These are phyloP conservation scores for Lentinula novae-zelandiae DNA, from an alignment of 1,284 basidiomycete genomes.

Conservation along the genomic window DNA sequence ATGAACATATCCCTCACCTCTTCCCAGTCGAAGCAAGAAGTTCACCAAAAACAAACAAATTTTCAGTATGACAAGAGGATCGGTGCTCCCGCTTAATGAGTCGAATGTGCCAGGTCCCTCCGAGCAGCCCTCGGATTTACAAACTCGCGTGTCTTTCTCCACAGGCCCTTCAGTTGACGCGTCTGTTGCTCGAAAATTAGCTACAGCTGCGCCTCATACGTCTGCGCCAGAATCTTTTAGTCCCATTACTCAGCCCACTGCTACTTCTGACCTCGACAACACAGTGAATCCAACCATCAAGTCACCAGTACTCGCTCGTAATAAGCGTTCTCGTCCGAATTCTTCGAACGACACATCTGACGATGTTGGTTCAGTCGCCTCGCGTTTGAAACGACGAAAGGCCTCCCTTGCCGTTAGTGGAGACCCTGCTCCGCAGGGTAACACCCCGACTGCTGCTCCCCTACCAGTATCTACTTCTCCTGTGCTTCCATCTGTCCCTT, in stretches of 20 bases:
- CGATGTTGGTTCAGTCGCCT: neutral
- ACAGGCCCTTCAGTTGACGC: neutral
- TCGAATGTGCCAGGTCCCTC: neutral
- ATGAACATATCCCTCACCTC: neutral
- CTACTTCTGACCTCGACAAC: too few relatives aligned
- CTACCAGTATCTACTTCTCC: neutral
- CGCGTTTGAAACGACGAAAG: neutral
- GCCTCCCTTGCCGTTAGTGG: neutral
- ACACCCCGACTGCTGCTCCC: neutral
- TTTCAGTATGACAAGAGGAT: neutral
- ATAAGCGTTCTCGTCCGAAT: neutral
- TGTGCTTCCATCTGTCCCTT: neutral
- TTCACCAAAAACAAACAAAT: neutral
- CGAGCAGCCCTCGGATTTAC: neutral
- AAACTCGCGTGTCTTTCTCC: neutral
- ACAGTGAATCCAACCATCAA: neutral
- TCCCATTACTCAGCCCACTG: neutral
- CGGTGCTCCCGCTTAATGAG: neutral
- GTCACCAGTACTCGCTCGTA: neutral
- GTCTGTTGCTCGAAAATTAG: neutral
- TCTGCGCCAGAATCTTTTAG: neutral
- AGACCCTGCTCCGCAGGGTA: neutral
- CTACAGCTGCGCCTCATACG: neutral
- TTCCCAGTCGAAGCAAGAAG: conserved; percentile 2
- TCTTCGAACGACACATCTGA: neutral